Evolutionary conservation across 495 filamentous ascomycete genomes (phyloP).

Genomic region (Aspergillus sparsus): DNA sequence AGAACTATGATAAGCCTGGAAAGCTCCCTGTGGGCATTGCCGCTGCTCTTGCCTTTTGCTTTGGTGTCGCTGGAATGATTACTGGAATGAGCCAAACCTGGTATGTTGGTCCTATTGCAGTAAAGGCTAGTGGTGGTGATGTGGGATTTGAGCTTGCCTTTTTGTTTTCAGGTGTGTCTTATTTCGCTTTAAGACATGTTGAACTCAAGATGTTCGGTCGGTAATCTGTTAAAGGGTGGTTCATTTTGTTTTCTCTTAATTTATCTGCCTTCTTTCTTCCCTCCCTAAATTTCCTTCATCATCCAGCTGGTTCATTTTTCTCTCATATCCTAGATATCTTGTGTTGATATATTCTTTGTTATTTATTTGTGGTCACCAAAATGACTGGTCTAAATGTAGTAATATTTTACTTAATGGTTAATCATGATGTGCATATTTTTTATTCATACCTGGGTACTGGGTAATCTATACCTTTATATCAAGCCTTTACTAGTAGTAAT

Average conservation of each 20-base stretch:
- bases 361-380: no score
- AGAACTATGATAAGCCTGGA: conserved; percentile 58
- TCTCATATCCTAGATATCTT: neutral
- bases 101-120: conserved; percentile 72
- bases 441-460: no score
- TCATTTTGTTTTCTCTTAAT: conserved; percentile 7
- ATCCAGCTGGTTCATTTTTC: neutral
- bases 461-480: no score
- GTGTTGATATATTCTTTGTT: neutral
- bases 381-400: no score
- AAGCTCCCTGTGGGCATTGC: conserved; percentile 72
- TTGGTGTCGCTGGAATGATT: conserved; percentile 71
- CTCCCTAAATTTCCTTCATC: neutral
- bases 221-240: conserved; percentile 17
- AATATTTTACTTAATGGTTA: no score
- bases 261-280: neutral
- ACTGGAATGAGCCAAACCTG: conserved; percentile 77
- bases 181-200: conserved; percentile 37
- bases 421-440: no score
- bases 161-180: conserved; percentile 36
- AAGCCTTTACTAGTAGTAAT: no score
- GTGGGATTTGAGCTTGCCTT: conserved; percentile 71
- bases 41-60: conserved; percentile 64
- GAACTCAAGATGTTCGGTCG: conserved; percentile 42
- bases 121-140: conserved; percentile 71